A percentile compares a stretch with the other conserved stretches of the same genome.
phyloP scores from a whole-genome alignment of 306 rosid species.

The Fragaria ananassa region DNA sequence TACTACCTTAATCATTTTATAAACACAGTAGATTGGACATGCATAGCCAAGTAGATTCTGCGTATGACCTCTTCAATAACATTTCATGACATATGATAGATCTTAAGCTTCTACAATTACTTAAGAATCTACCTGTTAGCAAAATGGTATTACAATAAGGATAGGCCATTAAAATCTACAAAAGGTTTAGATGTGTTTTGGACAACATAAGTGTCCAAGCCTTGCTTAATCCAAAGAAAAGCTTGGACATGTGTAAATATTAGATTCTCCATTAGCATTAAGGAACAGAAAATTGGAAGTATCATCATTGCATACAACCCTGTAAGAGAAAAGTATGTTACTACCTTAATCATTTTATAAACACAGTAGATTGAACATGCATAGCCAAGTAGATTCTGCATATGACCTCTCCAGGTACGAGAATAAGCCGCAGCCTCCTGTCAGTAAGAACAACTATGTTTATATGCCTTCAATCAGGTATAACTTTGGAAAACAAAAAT shows the following conservation, averaged over 20 bases:
- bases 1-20: slow-evolving; percentile 93
- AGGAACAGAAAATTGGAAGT: neutral
- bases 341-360: slow-evolving; percentile 96
- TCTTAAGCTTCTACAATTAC: neutral
- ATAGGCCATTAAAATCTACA: neutral
- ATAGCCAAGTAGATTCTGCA: slow-evolving; percentile 96
- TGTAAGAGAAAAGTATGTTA: neutral
- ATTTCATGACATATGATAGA: neutral
- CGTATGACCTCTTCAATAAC: slow-evolving; percentile 95
- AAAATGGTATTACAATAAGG: neutral
- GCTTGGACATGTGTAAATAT: neutral
- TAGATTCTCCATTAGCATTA: neutral
- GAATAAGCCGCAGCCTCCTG: slow-evolving; percentile 99
- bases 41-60: slow-evolving; percentile 97
- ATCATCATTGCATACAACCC: neutral
- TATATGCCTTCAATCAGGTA: slow-evolving; percentile 1
- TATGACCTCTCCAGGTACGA: slow-evolving; percentile 96
- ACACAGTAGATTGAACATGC: slow-evolving; percentile 97
- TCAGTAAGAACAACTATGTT: slow-evolving; percentile 27
- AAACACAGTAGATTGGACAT: slow-evolving; percentile 92
- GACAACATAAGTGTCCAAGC: neutral
- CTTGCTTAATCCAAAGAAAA: neutral
- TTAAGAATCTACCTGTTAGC: neutral
- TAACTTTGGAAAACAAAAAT: neutral
- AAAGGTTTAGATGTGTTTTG: neutral